Conservation (phyloP, 2,329 filamentous ascomycete genomes). For the Colletotrichum abscissum region DNA sequence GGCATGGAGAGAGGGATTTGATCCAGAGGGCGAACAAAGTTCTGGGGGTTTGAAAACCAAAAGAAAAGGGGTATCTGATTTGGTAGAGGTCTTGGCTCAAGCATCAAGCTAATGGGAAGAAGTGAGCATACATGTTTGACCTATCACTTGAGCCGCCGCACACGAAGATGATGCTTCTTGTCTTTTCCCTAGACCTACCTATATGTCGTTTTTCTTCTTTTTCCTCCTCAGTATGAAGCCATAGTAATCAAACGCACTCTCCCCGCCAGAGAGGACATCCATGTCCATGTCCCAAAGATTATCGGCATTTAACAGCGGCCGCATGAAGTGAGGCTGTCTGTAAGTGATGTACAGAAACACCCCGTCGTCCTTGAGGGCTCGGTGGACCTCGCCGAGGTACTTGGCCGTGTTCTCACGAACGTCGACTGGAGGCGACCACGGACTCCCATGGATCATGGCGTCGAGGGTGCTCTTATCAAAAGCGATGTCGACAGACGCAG, state of each 20-base stretch:
- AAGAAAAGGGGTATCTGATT: neutral
- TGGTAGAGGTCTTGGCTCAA: neutral
- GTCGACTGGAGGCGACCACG: conserved; percentile 62
- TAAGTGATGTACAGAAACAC: conserved; percentile 65
- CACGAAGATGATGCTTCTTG: no score
- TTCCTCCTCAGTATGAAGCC: conserved; percentile 53
- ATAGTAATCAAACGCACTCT: conserved; percentile 60
- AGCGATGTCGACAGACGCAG: conserved; percentile 61
- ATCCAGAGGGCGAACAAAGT: conserved; percentile 55
- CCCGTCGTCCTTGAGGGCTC: conserved; percentile 59
- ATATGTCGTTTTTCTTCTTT: conserved; percentile 40
- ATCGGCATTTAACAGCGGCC: conserved; percentile 52
- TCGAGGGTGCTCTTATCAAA: conserved; percentile 69
- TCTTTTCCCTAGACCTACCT: neutral
- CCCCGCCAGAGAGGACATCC: conserved; percentile 51
- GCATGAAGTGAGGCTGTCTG: conserved; percentile 65
- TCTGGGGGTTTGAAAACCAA: conserved; percentile 50
- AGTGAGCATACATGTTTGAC: neutral
- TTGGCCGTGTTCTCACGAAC: conserved; percentile 58
- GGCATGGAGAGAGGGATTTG: conserved; percentile 48
- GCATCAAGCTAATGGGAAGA: neutral
- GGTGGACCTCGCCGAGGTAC: conserved; percentile 62
- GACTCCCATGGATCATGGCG: conserved; percentile 65
- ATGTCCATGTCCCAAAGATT: conserved; percentile 57
- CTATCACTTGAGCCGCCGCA: no score